Percentiles rank a stretch among this genome's conserved stretches.
phyloP scores from a whole-genome alignment of 441 rosid species.

The Bruguiera hainesii region DNA sequence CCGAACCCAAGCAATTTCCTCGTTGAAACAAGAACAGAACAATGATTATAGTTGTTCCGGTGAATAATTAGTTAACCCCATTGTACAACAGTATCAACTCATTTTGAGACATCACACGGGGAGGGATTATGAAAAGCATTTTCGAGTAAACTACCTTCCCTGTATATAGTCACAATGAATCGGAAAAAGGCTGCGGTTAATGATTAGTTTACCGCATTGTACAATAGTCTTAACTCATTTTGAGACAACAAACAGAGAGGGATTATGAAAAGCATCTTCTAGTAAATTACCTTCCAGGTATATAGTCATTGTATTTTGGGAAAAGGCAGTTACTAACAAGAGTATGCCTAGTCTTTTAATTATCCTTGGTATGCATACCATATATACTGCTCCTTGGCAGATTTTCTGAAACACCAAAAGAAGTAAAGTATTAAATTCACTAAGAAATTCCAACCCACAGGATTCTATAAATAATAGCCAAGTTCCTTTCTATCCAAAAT shows the following conservation, averaged over 20 bases:
- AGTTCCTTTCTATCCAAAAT: background rate
- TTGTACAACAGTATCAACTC: no score
- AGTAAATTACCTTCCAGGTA: background rate
- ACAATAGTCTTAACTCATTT: no score
- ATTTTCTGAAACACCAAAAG: slow-evolving; percentile 21
- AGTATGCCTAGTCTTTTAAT: background rate
- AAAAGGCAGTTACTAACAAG: background rate
- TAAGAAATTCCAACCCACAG: background rate
- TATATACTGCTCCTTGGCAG: background rate
- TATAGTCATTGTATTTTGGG: background rate
- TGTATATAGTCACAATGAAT: no score
- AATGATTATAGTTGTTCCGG: no score
- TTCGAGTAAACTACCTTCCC: background rate
- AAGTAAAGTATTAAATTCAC: slow-evolving; percentile 24
- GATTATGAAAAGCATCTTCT: background rate
- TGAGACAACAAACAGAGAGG: no score
- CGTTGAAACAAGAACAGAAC: no score
- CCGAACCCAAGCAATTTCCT: no score
- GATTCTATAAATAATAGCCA: slow-evolving; percentile 15
- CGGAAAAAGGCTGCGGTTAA: no score
- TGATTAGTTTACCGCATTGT: no score
- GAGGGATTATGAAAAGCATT: background rate
- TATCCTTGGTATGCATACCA: slow-evolving; percentile 11
- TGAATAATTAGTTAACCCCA: no score
- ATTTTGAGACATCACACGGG: no score